Evolutionary conservation across 148 eudicot genomes (phyloP).

Genomic region (Euryodendron excelsum): DNA sequence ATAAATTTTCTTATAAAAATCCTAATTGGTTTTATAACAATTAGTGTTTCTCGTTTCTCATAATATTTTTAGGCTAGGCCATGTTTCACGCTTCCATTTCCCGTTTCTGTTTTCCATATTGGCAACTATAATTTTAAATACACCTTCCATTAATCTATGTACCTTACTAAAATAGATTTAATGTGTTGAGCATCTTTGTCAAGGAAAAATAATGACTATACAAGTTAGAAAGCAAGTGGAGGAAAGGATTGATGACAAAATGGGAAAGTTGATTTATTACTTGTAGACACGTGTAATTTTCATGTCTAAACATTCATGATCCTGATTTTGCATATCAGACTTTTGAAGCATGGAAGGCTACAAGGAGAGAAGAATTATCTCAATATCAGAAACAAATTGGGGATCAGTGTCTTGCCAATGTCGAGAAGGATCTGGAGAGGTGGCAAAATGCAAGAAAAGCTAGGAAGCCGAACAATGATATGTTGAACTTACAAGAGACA

Average conservation of each 20-base stretch:
- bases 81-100: too few species aligned
- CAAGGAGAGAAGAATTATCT: constrained; percentile 85
- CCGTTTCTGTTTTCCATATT: too few species aligned
- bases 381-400: constrained; percentile 68
- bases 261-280: not conserved
- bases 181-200: not conserved
- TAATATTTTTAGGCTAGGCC: too few species aligned
- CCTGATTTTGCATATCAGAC: constrained; percentile 32
- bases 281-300: not conserved
- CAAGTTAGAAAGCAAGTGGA: not conserved
- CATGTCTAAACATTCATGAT: not conserved
- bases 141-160: not conserved
- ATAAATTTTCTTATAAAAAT: too few species aligned
- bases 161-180: not conserved
- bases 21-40: too few species aligned
- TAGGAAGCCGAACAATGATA: constrained; percentile 49
- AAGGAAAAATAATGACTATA: not conserved
- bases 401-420: constrained; percentile 68
- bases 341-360: constrained; percentile 81
- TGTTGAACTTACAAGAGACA: constrained; percentile 76
- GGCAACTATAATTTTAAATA: too few species aligned
- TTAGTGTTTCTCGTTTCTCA: too few species aligned
- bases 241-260: not conserved
- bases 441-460: constrained; percentile 66
- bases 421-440: constrained; percentile 68